A percentile compares a stretch with the other conserved stretches of the same genome.
Conservation (phyloP, 176 grass and related monocot species). For the Musa itinerans region DNA sequence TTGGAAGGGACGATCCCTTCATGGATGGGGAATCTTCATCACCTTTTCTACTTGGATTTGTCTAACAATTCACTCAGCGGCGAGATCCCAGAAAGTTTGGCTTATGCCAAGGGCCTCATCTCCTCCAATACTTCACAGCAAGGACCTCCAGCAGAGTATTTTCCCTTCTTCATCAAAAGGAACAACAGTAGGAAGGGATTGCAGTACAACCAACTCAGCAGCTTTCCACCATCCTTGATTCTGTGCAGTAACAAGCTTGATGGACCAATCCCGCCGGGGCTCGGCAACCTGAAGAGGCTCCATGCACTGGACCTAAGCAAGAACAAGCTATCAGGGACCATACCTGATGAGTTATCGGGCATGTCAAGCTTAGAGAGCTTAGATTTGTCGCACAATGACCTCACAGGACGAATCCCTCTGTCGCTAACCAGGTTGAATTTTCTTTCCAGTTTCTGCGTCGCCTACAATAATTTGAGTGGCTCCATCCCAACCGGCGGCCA, state of each 20-base stretch:
- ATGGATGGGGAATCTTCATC: constrained; percentile 6
- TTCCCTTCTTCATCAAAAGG: constrained; percentile 15
- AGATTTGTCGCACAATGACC: constrained; percentile 11
- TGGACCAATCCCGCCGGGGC: not conserved
- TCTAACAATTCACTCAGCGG: constrained; percentile 10
- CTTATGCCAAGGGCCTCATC: constrained; percentile 20
- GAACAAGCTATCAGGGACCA: constrained; percentile 6
- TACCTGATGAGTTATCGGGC: constrained; percentile 11
- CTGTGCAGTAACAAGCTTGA: constrained; percentile 7
- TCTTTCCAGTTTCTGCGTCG: constrained; percentile 10
- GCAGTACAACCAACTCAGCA: constrained; percentile 15
- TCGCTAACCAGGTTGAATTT: constrained; percentile 10
- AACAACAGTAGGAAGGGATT: constrained; percentile 7
- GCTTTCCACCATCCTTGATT: constrained; percentile 10
- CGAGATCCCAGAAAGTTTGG: not conserved
- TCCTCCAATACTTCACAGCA: not conserved
- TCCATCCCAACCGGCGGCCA: constrained; percentile 4
- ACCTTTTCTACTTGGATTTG: constrained; percentile 11
- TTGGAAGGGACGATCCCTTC: constrained; percentile 3
- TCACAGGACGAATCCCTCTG: constrained; percentile 4
- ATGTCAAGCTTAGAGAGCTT: constrained; percentile 10
- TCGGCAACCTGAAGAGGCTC: constrained; percentile 7
- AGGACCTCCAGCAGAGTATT: not conserved
- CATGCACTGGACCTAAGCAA: constrained; percentile 3
- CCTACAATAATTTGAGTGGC: constrained; percentile 12